These are phyloP conservation scores for Pleurotus giganteus DNA, from an alignment of 768 basidiomycete species.

Conservation along the genomic window DNA sequence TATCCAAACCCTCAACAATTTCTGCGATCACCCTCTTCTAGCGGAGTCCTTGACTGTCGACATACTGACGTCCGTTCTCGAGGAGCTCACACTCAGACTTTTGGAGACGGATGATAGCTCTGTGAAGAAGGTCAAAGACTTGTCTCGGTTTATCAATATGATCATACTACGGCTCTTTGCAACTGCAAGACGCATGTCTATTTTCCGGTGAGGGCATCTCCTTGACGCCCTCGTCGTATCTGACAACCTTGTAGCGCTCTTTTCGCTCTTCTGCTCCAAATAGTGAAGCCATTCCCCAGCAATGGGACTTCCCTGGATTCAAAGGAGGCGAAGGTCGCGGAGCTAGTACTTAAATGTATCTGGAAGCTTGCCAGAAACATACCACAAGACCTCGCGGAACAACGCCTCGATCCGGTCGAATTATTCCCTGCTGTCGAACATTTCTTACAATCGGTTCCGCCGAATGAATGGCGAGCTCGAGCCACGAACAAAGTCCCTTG, in stretches of 20 bases:
- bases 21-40: constrained; percentile 87
- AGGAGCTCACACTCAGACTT: constrained; percentile 87
- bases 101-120: constrained; percentile 90
- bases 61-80: constrained; percentile 81
- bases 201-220: constrained; percentile 68
- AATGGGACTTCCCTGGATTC: constrained; percentile 72
- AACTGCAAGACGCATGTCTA: constrained; percentile 84
- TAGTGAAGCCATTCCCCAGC: constrained; percentile 79
- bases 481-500: constrained; percentile 90
- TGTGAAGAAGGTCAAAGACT: constrained; percentile 83
- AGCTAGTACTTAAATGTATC: constrained; percentile 92
- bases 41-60: constrained; percentile 86
- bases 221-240: constrained; percentile 10
- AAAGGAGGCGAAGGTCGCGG: constrained; percentile 84
- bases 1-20: constrained; percentile 92
- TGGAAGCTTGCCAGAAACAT: constrained; percentile 98
- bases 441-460: constrained; percentile 90
- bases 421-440: constrained; percentile 91
- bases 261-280: constrained; percentile 78
- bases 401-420: constrained; percentile 80
- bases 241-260: constrained; percentile 50
- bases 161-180: constrained; percentile 93
- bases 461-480: constrained; percentile 93
- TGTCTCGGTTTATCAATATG: constrained; percentile 98
- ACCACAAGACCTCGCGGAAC: constrained; percentile 83